These are phyloP conservation scores for Ustilago sp. DNA, from an alignment of 1,284 basidiomycete species.

Conservation along the genomic window DNA sequence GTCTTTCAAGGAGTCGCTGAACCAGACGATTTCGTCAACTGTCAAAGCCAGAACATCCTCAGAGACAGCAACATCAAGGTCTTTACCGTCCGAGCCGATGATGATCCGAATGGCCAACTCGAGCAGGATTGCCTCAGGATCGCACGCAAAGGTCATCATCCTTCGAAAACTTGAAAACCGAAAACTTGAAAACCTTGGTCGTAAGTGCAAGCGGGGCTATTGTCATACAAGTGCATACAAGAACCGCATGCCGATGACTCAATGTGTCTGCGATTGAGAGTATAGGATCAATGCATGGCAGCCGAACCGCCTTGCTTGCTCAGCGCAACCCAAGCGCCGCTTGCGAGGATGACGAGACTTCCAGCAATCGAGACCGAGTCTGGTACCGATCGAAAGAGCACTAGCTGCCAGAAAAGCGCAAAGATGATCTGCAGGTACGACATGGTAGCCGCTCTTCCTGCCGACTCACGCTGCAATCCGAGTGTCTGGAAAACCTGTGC, in stretches of 20 bases:
- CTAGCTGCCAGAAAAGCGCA: constrained; percentile 41
- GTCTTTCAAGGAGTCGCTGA: constrained; percentile 93
- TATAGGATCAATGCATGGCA: constrained; percentile 24
- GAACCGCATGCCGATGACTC: constrained; percentile 1
- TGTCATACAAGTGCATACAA: constrained; percentile 27
- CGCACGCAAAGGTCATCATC: constrained; percentile 53
- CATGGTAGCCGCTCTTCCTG: constrained; percentile 50
- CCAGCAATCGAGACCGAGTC: constrained; percentile 41
- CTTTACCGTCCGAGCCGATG: constrained; percentile 73
- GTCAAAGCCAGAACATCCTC: constrained; percentile 85
- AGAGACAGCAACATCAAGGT: constrained; percentile 82
- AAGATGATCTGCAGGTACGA: constrained; percentile 54
- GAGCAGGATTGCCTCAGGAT: constrained; percentile 58
- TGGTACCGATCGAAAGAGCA: constrained; percentile 31
- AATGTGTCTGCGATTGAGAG: not conserved
- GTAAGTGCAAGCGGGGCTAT: not conserved
- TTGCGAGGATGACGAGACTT: constrained; percentile 43
- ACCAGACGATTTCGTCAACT: constrained; percentile 93
- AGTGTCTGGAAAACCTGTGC: constrained; percentile 57
- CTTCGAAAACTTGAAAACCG: constrained; percentile 1
- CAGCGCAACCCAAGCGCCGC: constrained; percentile 45
- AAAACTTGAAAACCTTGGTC: not conserved
- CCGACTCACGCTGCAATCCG: constrained; percentile 54
- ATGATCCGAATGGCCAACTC: constrained; percentile 27
- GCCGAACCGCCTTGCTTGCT: constrained; percentile 25